Percentiles rank a stretch among this genome's conserved stretches.
These are phyloP conservation scores for Cairneyella variabilis DNA, from an alignment of 495 filamentous ascomycete genomes.

Conservation along the genomic window DNA sequence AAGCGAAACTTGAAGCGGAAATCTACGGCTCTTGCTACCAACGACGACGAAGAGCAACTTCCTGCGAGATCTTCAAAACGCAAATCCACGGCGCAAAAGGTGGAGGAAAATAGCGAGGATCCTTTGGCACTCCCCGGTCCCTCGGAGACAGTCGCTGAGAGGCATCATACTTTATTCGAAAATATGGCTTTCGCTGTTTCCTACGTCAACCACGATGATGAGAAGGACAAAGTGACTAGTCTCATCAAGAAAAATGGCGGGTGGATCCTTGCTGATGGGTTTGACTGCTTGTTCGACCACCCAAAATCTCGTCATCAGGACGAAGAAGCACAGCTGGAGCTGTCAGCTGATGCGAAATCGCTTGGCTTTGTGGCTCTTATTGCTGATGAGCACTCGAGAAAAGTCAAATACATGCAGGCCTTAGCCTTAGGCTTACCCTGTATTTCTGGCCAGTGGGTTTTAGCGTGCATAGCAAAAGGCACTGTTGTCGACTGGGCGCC, in stretches of 20 bases:
- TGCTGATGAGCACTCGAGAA: constrained; percentile 81
- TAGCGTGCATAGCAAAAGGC: constrained; percentile 59
- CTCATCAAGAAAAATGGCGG: constrained; percentile 61
- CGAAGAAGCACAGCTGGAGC: constrained; percentile 20
- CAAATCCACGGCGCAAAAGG: not conserved
- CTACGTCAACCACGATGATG: constrained; percentile 18
- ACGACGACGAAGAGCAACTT: no score
- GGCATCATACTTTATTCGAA: constrained; percentile 8
- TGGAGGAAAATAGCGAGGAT: constrained; percentile 12
- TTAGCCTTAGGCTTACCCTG: constrained; percentile 87
- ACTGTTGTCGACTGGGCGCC: constrained; percentile 67
- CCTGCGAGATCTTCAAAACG: not conserved
- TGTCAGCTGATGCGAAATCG: constrained; percentile 41
- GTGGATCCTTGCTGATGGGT: constrained; percentile 65
- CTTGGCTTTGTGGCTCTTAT: constrained; percentile 82
- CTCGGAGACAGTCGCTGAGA: not conserved
- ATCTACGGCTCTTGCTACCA: no score
- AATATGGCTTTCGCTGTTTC: constrained; percentile 27
- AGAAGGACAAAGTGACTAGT: constrained; percentile 14
- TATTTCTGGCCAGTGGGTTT: constrained; percentile 75
- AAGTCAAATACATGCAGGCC: constrained; percentile 92
- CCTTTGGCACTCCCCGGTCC: constrained; percentile 4
- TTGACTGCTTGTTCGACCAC: constrained; percentile 72
- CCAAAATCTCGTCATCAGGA: constrained; percentile 13
- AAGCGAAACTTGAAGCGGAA: no score